A percentile compares a stretch with the other conserved stretches of the same genome.
Conservation (phyloP, 352 stramenopile genomes). For the Pythium dissimile region DNA sequence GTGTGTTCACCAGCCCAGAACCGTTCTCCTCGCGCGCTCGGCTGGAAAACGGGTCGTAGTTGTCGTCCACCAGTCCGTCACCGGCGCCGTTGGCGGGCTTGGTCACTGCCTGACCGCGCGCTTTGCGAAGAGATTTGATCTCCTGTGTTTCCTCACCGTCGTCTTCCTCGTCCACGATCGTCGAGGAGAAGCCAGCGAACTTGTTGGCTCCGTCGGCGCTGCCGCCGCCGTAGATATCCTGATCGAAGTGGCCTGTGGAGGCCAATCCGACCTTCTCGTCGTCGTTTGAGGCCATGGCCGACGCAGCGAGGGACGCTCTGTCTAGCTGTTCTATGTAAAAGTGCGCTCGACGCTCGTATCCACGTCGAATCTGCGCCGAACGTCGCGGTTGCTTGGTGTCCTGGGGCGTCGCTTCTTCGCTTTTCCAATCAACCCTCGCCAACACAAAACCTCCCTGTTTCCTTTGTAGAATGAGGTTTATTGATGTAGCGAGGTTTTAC, state of each 20-base stretch:
- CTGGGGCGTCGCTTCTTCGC: background rate
- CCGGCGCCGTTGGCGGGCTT: background rate
- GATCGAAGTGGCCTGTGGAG: slow-evolving; percentile 68
- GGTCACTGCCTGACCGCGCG: background rate
- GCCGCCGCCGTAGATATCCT: slow-evolving; percentile 64
- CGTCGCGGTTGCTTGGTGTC: background rate
- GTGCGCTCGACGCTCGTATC: background rate
- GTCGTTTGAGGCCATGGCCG: slow-evolving; percentile 11
- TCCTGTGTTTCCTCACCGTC: slow-evolving; percentile 31
- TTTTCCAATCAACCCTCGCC: slow-evolving; percentile 8
- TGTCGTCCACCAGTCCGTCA: slow-evolving; percentile 76
- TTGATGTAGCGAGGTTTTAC: slow-evolving; percentile 10
- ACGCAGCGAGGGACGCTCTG: slow-evolving; percentile 3
- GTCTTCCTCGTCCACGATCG: slow-evolving; percentile 54
- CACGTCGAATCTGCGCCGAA: background rate
- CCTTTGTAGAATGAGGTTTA: slow-evolving; percentile 2
- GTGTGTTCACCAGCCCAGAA: slow-evolving; percentile 91
- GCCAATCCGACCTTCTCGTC: slow-evolving; percentile 49
- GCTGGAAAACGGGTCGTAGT: slow-evolving; percentile 87
- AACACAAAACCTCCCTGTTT: slow-evolving; percentile 15
- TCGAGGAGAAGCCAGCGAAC: slow-evolving; percentile 57
- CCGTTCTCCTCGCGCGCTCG: slow-evolving; percentile 73
- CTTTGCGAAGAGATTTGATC: slow-evolving; percentile 28
- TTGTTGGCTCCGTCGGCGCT: slow-evolving; percentile 28
- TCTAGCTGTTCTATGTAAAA: background rate